These are phyloP conservation scores for Solanum ossicruentum DNA, from an alignment of 257 asterid species.

Conservation along the genomic window DNA sequence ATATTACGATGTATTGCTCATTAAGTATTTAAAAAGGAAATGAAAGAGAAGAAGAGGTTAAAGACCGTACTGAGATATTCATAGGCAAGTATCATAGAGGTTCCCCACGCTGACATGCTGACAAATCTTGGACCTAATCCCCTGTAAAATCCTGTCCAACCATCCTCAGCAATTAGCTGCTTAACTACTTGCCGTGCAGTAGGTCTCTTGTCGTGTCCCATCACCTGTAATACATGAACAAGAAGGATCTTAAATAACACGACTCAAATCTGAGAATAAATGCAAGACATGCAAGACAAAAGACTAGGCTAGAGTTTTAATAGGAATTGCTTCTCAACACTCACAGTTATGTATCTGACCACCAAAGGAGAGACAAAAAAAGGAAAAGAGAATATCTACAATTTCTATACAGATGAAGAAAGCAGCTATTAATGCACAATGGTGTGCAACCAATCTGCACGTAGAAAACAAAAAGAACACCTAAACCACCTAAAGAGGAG, in stretches of 20 bases:
- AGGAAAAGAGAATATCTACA: background rate
- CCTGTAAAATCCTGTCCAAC: conserved; percentile 87
- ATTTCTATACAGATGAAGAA: background rate
- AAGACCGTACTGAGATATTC: conserved; percentile 73
- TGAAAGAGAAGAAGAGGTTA: background rate
- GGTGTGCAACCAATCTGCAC: background rate
- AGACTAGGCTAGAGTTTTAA: background rate
- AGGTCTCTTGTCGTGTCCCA: conserved; percentile 65
- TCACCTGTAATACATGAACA: conserved; percentile 39
- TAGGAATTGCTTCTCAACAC: background rate
- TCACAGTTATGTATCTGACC: background rate
- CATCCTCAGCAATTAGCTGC: conserved; percentile 74
- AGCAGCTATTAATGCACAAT: background rate
- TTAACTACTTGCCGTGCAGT: conserved; percentile 62
- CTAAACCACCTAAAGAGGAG: background rate
- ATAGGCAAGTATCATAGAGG: conserved; percentile 94
- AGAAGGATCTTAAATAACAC: conserved; percentile 3
- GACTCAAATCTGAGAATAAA: background rate
- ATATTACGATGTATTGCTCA: background rate
- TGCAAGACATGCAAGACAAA: background rate
- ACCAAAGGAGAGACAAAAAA: background rate
- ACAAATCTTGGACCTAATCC: conserved; percentile 96
- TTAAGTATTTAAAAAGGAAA: background rate
- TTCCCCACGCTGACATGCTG: conserved; percentile 99
- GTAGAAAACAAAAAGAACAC: background rate